These are phyloP conservation scores for Oryza punctata DNA, from an alignment of 176 grass and related monocot species.

Conservation along the genomic window DNA sequence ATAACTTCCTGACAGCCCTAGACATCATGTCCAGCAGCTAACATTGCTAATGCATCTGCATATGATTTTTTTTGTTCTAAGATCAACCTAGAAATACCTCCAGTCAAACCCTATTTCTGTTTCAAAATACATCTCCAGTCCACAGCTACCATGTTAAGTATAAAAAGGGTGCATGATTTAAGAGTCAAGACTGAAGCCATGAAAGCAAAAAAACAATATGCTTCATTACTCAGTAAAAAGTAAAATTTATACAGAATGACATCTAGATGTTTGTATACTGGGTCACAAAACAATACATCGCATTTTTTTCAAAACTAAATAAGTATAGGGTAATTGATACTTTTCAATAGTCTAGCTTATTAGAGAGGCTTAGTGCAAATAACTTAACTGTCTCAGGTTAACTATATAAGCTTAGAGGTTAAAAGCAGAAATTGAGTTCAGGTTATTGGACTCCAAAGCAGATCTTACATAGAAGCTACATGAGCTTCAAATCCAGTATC, in stretches of 20 bases:
- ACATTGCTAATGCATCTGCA: background rate
- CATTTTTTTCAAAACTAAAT: background rate
- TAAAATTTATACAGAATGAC: background rate
- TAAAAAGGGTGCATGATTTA: background rate
- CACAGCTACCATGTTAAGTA: background rate
- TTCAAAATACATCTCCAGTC: background rate
- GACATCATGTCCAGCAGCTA: background rate
- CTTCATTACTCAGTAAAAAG: background rate
- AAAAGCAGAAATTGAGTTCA: background rate
- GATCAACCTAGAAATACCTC: background rate
- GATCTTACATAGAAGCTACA: conserved; percentile 1
- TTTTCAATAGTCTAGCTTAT: background rate
- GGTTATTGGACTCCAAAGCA: conserved; percentile 5
- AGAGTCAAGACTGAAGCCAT: background rate
- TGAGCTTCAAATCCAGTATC: background rate
- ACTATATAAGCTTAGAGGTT: background rate
- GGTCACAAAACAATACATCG: background rate
- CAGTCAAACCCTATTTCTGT: background rate
- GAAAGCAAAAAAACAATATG: background rate
- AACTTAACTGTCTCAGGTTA: background rate
- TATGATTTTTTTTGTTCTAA: background rate
- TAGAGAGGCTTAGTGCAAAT: background rate
- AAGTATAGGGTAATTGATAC: background rate
- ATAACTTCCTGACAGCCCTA: background rate
- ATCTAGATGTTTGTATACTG: background rate